Percentiles rank a stretch among this genome's conserved stretches.
phyloP scores from a whole-genome alignment of 352 stramenopile species.

The Elongisporangium prolatum region DNA sequence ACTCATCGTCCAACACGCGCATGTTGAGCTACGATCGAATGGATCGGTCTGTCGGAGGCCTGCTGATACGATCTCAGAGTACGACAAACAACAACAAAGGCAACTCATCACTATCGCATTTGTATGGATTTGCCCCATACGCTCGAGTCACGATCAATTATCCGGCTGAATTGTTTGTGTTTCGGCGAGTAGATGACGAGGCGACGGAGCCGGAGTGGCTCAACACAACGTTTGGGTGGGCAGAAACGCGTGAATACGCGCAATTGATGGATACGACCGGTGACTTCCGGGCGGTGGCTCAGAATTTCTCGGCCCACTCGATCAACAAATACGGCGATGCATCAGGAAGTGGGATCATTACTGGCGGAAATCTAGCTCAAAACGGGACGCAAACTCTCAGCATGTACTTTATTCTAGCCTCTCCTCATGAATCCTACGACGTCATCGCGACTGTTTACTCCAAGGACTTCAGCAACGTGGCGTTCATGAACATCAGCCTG shows the following conservation, averaged over 20 bases:
- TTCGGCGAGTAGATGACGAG: conserved; percentile 50
- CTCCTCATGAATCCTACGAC: conserved; percentile 58
- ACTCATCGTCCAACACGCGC: conserved; percentile 54
- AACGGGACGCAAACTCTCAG: conserved; percentile 53
- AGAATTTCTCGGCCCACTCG: conserved; percentile 50
- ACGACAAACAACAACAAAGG: conserved; percentile 76
- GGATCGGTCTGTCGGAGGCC: conserved; percentile 49
- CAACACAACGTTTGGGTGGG: conserved; percentile 51
- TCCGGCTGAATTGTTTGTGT: conserved; percentile 68
- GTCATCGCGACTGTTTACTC: conserved; percentile 53
- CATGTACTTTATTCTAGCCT: conserved; percentile 83
- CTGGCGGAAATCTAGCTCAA: conserved; percentile 48
- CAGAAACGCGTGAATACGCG: conserved; percentile 55
- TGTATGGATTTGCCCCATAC: conserved; percentile 56
- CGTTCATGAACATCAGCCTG: conserved; percentile 47
- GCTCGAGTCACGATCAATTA: conserved; percentile 75
- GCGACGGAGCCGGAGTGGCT: conserved; percentile 65
- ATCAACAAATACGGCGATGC: conserved; percentile 80
- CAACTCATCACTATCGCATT: conserved; percentile 41
- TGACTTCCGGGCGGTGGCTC: conserved; percentile 54
- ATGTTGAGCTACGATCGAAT: conserved; percentile 82
- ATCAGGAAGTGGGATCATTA: conserved; percentile 46
- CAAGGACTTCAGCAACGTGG: conserved; percentile 68
- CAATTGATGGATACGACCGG: conserved; percentile 55
- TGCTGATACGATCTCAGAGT: conserved; percentile 61